Conservation (phyloP, 208 protist species). For the Trypanosoma brucei region DNA sequence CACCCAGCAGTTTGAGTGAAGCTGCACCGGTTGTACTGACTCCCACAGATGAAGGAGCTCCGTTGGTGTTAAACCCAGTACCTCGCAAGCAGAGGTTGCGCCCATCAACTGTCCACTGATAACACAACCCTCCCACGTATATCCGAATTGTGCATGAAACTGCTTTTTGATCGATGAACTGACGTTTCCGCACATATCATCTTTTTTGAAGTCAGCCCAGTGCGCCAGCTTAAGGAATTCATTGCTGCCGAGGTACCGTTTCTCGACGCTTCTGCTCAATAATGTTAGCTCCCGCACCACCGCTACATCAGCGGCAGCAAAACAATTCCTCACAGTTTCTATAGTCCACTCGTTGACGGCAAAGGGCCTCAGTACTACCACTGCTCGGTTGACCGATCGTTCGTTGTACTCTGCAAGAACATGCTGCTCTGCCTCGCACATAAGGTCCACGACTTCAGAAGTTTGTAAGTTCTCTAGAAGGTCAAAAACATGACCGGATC, state of each 20-base stretch:
- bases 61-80: slow-evolving; percentile 25
- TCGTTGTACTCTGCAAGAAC: slow-evolving; percentile 12
- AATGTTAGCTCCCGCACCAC: slow-evolving; percentile 29
- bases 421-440: slow-evolving; percentile 33
- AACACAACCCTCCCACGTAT: slow-evolving; percentile 20
- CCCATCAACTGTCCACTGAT: slow-evolving; percentile 29
- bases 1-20: slow-evolving; percentile 38
- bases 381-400: slow-evolving; percentile 29
- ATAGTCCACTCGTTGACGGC: slow-evolving; percentile 28
- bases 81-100: slow-evolving; percentile 29
- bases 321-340: slow-evolving; percentile 24
- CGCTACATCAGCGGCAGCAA: slow-evolving; percentile 23
- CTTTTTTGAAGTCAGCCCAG: slow-evolving; percentile 11
- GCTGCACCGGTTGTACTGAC: slow-evolving; percentile 20
- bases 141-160: slow-evolving; percentile 29
- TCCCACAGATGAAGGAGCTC: slow-evolving; percentile 40
- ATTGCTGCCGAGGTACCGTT: slow-evolving; percentile 22
- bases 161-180: slow-evolving; percentile 21
- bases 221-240: slow-evolving; percentile 15
- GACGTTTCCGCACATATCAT: slow-evolving; percentile 23
- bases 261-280: slow-evolving; percentile 27
- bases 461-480: slow-evolving; percentile 42
- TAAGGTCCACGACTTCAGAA: slow-evolving; percentile 30
- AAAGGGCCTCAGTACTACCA: slow-evolving; percentile 60
- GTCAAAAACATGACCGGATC: slow-evolving; percentile 25